Conservation (phyloP, 345 rosid species). For the Cardamine chenopodiifolia region DNA sequence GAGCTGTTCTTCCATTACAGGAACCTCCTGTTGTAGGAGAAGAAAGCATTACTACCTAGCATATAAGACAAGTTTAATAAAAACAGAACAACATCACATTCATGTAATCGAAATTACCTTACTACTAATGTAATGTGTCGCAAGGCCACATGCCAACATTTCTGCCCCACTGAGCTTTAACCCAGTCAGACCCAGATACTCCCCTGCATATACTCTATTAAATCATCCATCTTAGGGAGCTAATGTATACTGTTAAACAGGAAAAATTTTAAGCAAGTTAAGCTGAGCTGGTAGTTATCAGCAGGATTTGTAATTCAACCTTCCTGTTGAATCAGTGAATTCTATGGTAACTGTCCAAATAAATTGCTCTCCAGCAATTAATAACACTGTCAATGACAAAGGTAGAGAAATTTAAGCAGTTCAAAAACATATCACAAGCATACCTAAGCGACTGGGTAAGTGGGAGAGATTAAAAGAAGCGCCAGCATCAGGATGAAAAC, state of each 20-base stretch:
- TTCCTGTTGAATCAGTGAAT: slow-evolving; percentile 4
- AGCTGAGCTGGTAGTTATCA: slow-evolving; percentile 2
- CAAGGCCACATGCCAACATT: slow-evolving; percentile 89
- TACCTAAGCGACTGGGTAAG: slow-evolving; percentile 89
- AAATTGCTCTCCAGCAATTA: not conserved
- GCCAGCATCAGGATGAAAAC: slow-evolving; percentile 97
- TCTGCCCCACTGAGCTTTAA: slow-evolving; percentile 84
- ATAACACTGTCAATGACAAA: slow-evolving; percentile 12
- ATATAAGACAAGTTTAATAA: slow-evolving; percentile 20
- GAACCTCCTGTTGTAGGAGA: slow-evolving; percentile 54
- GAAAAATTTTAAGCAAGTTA: not conserved
- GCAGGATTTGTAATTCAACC: not conserved
- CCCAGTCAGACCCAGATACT: slow-evolving; percentile 83
- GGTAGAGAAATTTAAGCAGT: not conserved
- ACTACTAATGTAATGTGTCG: slow-evolving; percentile 70
- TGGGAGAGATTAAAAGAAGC: slow-evolving; percentile 90
- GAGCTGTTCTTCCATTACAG: slow-evolving; percentile 65
- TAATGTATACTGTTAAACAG: slow-evolving; percentile 17
- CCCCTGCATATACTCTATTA: slow-evolving; percentile 61
- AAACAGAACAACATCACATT: slow-evolving; percentile 4
- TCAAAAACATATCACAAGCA: slow-evolving; percentile 24
- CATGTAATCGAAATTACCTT: slow-evolving; percentile 49
- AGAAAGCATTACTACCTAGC: slow-evolving; percentile 15
- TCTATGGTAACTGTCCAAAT: not conserved
- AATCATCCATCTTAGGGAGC: slow-evolving; percentile 8